phyloP scores from a whole-genome alignment of 441 rosid genomes.

The Euphorbia corollata region DNA sequence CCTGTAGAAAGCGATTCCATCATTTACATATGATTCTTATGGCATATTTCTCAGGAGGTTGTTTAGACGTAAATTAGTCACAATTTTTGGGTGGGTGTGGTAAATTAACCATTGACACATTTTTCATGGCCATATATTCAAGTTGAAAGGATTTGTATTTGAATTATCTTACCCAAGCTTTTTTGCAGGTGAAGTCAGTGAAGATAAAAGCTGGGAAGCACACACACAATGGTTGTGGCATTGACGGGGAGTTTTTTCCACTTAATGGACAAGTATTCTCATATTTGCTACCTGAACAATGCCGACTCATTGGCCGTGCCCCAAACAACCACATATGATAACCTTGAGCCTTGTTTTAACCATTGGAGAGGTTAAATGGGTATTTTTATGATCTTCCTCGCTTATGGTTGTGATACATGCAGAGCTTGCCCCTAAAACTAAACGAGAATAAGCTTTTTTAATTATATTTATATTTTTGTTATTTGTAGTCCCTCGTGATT shows the following conservation, averaged over 20 bases:
- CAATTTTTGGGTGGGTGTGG: background rate
- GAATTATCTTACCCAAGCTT: slow-evolving; percentile 11
- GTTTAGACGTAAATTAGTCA: background rate
- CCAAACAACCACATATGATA: slow-evolving; percentile 28
- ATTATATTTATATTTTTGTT: background rate
- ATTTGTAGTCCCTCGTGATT: slow-evolving; percentile 13
- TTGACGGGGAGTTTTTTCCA: slow-evolving; percentile 87
- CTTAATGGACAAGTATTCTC: slow-evolving; percentile 80
- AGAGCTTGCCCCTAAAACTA: slow-evolving; percentile 18
- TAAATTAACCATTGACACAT: background rate
- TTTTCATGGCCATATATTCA: background rate
- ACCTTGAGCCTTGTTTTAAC: slow-evolving; percentile 11
- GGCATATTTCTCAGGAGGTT: background rate
- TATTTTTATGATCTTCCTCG: slow-evolving; percentile 9
- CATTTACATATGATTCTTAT: background rate
- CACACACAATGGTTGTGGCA: slow-evolving; percentile 80
- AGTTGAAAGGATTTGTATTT: slow-evolving; percentile 1
- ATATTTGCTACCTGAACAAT: slow-evolving; percentile 83
- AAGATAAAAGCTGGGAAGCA: slow-evolving; percentile 72
- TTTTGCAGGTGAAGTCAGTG: slow-evolving; percentile 76
- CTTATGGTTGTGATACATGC: slow-evolving; percentile 18
- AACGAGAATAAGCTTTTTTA: slow-evolving; percentile 14
- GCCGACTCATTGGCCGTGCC: slow-evolving; percentile 75
- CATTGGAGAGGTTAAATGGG: slow-evolving; percentile 19
- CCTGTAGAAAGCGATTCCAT: background rate